Percentiles rank a stretch among this genome's conserved stretches.
These are phyloP conservation scores for Russula emetica DNA, from an alignment of 768 basidiomycete genomes.

Conservation along the genomic window DNA sequence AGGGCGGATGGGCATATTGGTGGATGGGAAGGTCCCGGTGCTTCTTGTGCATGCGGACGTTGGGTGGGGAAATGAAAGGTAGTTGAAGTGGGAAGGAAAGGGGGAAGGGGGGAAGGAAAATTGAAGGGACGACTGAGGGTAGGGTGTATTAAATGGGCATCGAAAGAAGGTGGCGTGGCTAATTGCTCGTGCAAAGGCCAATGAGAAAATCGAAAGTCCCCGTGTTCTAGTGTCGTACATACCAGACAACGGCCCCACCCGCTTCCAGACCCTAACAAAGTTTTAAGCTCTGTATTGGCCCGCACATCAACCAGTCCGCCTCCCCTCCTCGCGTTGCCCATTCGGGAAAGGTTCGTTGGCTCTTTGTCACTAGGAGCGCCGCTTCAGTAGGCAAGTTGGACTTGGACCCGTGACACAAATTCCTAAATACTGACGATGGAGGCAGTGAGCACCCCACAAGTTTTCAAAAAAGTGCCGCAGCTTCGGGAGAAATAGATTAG, in stretches of 20 bases:
- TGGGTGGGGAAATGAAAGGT: not conserved
- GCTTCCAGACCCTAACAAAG: slow-evolving; percentile 9
- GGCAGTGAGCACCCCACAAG: not conserved
- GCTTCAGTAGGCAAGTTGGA: not conserved
- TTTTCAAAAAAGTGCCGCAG: not conserved
- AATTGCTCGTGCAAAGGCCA: not conserved
- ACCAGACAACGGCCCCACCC: slow-evolving; percentile 1
- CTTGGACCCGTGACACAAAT: not conserved
- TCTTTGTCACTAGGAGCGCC: not conserved
- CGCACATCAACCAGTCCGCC: not conserved
- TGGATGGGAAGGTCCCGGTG: not conserved
- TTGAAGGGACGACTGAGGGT: not conserved
- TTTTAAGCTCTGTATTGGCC: not conserved
- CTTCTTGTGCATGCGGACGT: not conserved
- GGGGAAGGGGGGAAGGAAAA: not conserved
- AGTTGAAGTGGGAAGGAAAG: not conserved
- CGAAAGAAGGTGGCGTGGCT: not conserved
- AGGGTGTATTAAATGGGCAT: slow-evolving; percentile 11
- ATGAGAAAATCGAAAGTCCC: slow-evolving; percentile 10
- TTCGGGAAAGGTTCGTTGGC: slow-evolving; percentile 1
- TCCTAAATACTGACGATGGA: not conserved
- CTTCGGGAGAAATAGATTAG: not conserved
- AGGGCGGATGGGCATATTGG: slow-evolving; percentile 11
- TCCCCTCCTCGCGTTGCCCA: not conserved
- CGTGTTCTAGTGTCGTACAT: slow-evolving; percentile 5